Evolutionary conservation across 305 asterid genomes (phyloP).

Genomic region (Fraxinus floribunda): DNA sequence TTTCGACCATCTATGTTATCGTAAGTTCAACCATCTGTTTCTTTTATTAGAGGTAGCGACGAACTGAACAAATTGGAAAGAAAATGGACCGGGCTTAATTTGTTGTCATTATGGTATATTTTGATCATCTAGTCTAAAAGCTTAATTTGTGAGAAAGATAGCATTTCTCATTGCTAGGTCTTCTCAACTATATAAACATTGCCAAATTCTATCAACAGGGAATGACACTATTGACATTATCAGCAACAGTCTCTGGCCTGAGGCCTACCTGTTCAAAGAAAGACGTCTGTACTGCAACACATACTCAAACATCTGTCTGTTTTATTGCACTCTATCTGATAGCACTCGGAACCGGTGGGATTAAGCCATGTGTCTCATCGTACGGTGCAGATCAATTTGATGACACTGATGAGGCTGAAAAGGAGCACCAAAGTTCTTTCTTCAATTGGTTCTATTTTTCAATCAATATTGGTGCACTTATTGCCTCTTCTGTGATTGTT

Average conservation of each 20-base stretch:
- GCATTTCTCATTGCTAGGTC: neutral
- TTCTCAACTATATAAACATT: neutral
- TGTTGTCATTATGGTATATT: neutral
- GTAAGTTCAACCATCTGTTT: constrained; percentile 39
- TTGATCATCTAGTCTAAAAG: neutral
- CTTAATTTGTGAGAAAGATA: neutral
- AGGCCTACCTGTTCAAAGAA: constrained; percentile 55
- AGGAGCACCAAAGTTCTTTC: constrained; percentile 61
- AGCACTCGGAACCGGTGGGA: constrained; percentile 86
- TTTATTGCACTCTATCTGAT: constrained; percentile 66
- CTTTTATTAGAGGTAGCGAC: neutral
- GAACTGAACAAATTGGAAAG: neutral
- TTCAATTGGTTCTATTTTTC: constrained; percentile 85
- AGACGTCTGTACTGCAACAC: constrained; percentile 48
- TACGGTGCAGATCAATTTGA: constrained; percentile 88
- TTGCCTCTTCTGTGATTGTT: constrained; percentile 68
- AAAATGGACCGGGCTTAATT: neutral
- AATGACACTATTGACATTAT: constrained; percentile 72
- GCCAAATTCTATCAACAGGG: constrained; percentile 45
- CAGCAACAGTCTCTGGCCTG: constrained; percentile 68
- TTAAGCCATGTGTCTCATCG: constrained; percentile 82
- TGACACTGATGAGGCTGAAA: constrained; percentile 65
- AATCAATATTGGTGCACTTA: constrained; percentile 72
- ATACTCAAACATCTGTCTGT: constrained; percentile 46
- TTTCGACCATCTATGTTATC: constrained; percentile 72